Conservation (phyloP, 176 grass and related monocot species). For the Microstegium vimineum region DNA sequence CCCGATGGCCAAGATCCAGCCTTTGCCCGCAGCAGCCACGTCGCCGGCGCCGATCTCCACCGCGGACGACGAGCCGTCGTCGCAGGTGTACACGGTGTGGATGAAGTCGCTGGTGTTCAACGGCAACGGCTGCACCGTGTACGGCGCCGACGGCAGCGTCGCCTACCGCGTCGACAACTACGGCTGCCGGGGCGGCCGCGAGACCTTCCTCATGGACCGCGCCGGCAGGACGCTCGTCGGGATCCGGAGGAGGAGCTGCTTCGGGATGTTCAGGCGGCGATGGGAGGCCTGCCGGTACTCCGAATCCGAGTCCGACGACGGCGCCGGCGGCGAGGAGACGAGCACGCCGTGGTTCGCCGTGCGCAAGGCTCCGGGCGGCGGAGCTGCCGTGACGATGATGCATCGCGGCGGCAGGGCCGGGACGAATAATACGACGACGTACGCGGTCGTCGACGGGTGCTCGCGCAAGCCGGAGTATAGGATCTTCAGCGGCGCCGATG, state of each 20-base stretch:
- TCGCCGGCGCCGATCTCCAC: background rate
- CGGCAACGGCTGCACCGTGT: slow-evolving; percentile 68
- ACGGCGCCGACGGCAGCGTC: slow-evolving; percentile 48
- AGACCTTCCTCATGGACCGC: slow-evolving; percentile 71
- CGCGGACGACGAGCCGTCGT: background rate
- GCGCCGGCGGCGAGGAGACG: no score
- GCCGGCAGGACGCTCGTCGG: slow-evolving; percentile 37
- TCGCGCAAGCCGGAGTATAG: no score
- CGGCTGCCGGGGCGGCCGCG: slow-evolving; percentile 37
- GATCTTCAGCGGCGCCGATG: no score
- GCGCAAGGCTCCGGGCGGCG: no score
- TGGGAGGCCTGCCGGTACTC: no score
- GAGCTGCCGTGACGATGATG: no score
- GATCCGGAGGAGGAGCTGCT: slow-evolving; percentile 48
- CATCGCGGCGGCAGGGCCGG: no score
- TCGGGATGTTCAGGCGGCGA: no score
- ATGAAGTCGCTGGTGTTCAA: slow-evolving; percentile 90
- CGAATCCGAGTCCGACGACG: no score
- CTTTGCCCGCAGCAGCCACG: background rate
- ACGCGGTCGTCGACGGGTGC: no score
- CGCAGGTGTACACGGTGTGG: slow-evolving; percentile 59
- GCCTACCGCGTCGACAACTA: slow-evolving; percentile 84
- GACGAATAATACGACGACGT: no score
- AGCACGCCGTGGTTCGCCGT: no score
- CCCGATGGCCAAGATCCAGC: slow-evolving; percentile 41